Evolutionary conservation across 345 rosid species (phyloP).

Genomic region (Salix caprea): DNA sequence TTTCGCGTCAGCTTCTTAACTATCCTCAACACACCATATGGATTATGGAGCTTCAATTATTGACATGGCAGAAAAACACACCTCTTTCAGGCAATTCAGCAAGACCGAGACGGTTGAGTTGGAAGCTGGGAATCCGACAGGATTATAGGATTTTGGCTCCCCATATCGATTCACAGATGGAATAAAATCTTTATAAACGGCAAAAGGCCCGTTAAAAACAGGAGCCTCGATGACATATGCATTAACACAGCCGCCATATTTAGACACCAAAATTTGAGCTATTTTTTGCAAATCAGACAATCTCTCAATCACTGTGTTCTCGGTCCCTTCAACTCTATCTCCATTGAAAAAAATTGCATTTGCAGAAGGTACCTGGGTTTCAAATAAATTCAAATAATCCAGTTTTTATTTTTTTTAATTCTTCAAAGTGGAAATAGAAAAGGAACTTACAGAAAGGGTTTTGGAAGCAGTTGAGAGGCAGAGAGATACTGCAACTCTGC

Average conservation of each 20-base stretch:
- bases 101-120: slow-evolving; percentile 53
- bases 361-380: slow-evolving; percentile 53
- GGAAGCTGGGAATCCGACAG: slow-evolving; percentile 67
- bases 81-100: slow-evolving; percentile 56
- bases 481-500: slow-evolving; percentile 70
- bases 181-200: slow-evolving; percentile 65
- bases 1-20: neutral
- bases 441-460: slow-evolving; percentile 34
- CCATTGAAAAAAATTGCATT: slow-evolving; percentile 73
- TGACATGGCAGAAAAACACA: slow-evolving; percentile 3
- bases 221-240: slow-evolving; percentile 78
- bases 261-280: slow-evolving; percentile 68
- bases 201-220: slow-evolving; percentile 63
- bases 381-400: neutral
- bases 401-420: no score
- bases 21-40: neutral
- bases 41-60: neutral
- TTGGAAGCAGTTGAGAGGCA: slow-evolving; percentile 45
- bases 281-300: slow-evolving; percentile 55
- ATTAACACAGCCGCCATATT: slow-evolving; percentile 56
- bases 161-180: slow-evolving; percentile 55
- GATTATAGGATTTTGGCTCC: slow-evolving; percentile 55
- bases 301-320: slow-evolving; percentile 65
- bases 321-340: slow-evolving; percentile 61
- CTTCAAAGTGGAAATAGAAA: neutral